Evolutionary conservation across 2,329 filamentous ascomycete species (phyloP).

Genomic region (Aureobasidium sp.): DNA sequence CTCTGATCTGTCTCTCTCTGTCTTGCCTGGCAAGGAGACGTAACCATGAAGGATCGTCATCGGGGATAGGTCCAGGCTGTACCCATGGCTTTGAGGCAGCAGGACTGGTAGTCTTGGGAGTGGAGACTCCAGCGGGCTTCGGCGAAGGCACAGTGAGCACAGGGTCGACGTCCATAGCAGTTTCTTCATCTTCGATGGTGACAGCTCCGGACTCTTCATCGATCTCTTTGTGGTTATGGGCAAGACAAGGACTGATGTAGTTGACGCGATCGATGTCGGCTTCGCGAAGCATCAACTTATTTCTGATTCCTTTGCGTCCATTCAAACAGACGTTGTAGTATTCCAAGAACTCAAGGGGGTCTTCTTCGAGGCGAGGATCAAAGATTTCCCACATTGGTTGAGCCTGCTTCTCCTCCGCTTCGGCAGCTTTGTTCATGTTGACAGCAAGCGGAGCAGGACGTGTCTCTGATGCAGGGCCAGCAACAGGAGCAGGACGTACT

Average conservation of each 20-base stretch:
- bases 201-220: neutral
- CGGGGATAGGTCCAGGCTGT: neutral
- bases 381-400: slow-evolving; percentile 4
- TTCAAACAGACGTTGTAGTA: neutral
- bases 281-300: slow-evolving; percentile 11
- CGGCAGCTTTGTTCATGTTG: neutral
- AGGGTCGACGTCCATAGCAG: neutral
- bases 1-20: neutral
- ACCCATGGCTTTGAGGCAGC: neutral
- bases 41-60: neutral
- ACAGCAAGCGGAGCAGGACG: neutral
- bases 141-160: neutral
- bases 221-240: neutral
- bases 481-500: neutral
- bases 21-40: neutral
- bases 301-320: neutral
- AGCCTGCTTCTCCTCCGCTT: neutral
- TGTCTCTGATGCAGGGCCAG: neutral
- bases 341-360: slow-evolving; percentile 9
- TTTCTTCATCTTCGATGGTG: neutral
- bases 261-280: slow-evolving; percentile 8
- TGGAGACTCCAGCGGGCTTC: neutral
- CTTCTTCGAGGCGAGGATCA: neutral
- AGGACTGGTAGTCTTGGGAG: neutral
- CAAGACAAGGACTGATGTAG: slow-evolving; percentile 12